Conservation (phyloP, 2,329 filamentous ascomycete genomes). For the Aspergillus caelatus region DNA sequence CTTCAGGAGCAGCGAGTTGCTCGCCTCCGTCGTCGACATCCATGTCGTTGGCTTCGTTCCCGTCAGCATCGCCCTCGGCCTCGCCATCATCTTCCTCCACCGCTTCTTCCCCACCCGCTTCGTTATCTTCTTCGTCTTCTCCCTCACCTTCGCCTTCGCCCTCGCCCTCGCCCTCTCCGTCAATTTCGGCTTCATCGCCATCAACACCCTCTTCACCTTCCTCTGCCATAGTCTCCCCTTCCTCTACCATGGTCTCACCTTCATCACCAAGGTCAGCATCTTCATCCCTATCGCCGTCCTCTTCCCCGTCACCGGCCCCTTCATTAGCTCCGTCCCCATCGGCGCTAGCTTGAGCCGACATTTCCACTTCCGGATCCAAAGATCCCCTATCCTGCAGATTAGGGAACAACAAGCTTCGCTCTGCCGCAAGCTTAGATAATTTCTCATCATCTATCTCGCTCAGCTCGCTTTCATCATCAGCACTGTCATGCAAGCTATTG, state of each 20-base stretch:
- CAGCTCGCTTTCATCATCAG: slow-evolving; percentile 70
- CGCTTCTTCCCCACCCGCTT: slow-evolving; percentile 19
- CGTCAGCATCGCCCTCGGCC: slow-evolving; percentile 13
- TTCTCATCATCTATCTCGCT: slow-evolving; percentile 59
- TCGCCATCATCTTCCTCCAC: slow-evolving; percentile 7
- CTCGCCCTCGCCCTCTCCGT: slow-evolving; percentile 17
- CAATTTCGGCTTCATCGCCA: slow-evolving; percentile 14
- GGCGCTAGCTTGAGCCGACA: slow-evolving; percentile 24
- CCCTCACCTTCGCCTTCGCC: slow-evolving; percentile 11
- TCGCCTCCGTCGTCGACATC: slow-evolving; percentile 13
- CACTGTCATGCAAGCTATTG: slow-evolving; percentile 66
- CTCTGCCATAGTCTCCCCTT: slow-evolving; percentile 14
- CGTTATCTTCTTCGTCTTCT: slow-evolving; percentile 20
- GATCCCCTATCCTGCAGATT: slow-evolving; percentile 27
- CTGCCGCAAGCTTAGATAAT: slow-evolving; percentile 28
- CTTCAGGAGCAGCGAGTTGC: slow-evolving; percentile 10
- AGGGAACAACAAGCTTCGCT: slow-evolving; percentile 29
- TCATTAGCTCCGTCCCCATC: slow-evolving; percentile 27
- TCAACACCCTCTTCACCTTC: slow-evolving; percentile 12
- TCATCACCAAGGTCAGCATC: slow-evolving; percentile 19
- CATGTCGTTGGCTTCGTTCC: slow-evolving; percentile 13
- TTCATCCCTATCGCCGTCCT: slow-evolving; percentile 20
- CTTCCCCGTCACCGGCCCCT: slow-evolving; percentile 25
- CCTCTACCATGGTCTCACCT: slow-evolving; percentile 14
- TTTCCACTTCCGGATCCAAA: slow-evolving; percentile 29